phyloP scores from a whole-genome alignment of 345 rosid genomes.

The Anacardium occidentale region DNA sequence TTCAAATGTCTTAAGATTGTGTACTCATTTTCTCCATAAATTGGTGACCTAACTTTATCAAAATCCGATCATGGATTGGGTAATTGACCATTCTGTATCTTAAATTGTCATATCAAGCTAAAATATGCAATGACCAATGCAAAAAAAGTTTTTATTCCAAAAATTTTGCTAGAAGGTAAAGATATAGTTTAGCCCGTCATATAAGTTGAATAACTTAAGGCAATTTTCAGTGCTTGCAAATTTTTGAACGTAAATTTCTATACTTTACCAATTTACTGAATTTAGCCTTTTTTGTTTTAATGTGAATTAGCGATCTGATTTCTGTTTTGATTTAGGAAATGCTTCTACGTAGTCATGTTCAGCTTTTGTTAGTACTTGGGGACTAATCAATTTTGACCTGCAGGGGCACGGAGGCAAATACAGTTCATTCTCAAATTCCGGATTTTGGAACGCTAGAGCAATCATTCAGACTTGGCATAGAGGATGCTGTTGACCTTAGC shows the following conservation, averaged over 20 bases:
- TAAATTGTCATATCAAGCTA: not conserved
- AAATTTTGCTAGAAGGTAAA: not conserved
- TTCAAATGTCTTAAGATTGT: not conserved
- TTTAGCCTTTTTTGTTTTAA: no score
- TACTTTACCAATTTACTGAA: no score
- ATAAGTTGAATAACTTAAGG: not conserved
- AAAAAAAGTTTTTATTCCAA: not conserved
- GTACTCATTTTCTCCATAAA: not conserved
- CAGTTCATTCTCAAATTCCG: conserved; percentile 40
- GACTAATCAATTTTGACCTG: conserved; percentile 23
- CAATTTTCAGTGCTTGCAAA: no score
- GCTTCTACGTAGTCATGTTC: not conserved
- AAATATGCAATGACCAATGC: not conserved
- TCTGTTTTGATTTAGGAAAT: not conserved
- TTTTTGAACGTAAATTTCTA: no score
- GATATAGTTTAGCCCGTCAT: not conserved
- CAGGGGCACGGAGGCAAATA: conserved; percentile 48
- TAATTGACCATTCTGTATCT: not conserved
- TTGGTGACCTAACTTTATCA: not conserved
- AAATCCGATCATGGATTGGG: not conserved
- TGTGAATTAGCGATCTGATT: no score
- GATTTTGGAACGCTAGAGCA: conserved; percentile 49
- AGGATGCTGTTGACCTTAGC: conserved; percentile 52
- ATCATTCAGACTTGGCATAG: conserved; percentile 49
- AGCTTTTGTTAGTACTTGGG: conserved; percentile 20